A percentile compares a stretch with the other conserved stretches of the same genome.
Evolutionary conservation across 108 stramenopile species (phyloP).

Genomic region (Fragilaria crotonensis): DNA sequence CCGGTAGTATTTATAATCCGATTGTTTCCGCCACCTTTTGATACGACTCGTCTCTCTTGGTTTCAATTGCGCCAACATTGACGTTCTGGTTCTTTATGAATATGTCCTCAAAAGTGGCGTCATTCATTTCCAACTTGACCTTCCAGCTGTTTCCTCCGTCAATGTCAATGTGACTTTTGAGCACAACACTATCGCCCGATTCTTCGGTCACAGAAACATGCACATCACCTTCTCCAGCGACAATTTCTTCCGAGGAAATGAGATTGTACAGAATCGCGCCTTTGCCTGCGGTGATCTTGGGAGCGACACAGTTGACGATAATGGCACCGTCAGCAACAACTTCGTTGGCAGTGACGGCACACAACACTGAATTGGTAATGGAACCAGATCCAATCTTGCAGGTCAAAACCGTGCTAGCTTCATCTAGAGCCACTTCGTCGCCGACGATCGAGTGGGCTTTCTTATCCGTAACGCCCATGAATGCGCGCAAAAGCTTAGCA

Average conservation of each 20-base stretch:
- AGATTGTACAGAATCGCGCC: conserved; percentile 94
- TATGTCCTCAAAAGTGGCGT: conserved; percentile 80
- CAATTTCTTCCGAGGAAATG: conserved; percentile 70
- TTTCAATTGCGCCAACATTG: conserved; percentile 68
- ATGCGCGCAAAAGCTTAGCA: conserved; percentile 68
- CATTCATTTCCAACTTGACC: conserved; percentile 62
- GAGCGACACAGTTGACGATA: conserved; percentile 95
- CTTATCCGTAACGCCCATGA: conserved; percentile 66
- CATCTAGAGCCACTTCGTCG: conserved; percentile 45
- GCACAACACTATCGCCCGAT: conserved; percentile 51
- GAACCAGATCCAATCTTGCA: conserved; percentile 67
- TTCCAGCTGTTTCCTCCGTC: conserved; percentile 91
- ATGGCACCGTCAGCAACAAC: conserved; percentile 89
- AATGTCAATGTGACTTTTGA: conserved; percentile 64
- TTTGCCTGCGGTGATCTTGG: conserved; percentile 82
- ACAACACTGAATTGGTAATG: conserved; percentile 67
- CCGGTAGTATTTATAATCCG: conserved; percentile 3
- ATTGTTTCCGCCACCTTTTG: conserved; percentile 42
- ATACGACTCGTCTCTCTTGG: conserved; percentile 49
- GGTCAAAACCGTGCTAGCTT: conserved; percentile 47
- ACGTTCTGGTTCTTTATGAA: conserved; percentile 74
- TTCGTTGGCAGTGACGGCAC: conserved; percentile 61
- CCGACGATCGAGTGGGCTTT: conserved; percentile 41
- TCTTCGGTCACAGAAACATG: conserved; percentile 82
- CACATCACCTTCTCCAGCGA: conserved; percentile 84